Percentiles rank a stretch among this genome's conserved stretches.
Conservation (phyloP, 306 rosid genomes). For the Hippophae tibetana region DNA sequence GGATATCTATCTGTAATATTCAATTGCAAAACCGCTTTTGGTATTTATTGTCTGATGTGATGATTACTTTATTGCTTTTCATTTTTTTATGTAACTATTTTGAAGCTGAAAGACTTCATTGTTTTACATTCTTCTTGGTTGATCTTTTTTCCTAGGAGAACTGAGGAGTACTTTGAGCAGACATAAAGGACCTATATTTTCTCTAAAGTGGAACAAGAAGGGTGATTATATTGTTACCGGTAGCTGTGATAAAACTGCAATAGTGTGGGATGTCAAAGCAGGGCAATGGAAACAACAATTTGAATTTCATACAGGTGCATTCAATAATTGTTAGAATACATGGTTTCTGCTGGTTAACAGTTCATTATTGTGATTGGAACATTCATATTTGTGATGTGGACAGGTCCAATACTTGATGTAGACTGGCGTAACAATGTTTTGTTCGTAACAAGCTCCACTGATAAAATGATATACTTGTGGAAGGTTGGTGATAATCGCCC, state of each 20-base stretch:
- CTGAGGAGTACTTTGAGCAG: constrained; percentile 64
- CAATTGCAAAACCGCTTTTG: too few relatives aligned
- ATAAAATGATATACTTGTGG: constrained; percentile 76
- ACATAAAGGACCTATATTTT: constrained; percentile 89
- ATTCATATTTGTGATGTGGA: constrained; percentile 6
- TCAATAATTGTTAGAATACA: neutral
- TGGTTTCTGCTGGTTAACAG: too few relatives aligned
- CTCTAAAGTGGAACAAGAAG: constrained; percentile 91
- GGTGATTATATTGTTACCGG: constrained; percentile 95
- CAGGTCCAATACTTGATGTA: constrained; percentile 96
- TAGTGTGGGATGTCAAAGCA: constrained; percentile 90
- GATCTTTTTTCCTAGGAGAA: constrained; percentile 48
- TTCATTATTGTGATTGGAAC: constrained; percentile 17
- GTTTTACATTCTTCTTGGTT: constrained; percentile 9
- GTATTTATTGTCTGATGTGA: too few relatives aligned
- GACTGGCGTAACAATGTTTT: constrained; percentile 89
- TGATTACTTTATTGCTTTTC: too few relatives aligned
- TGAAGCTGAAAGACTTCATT: neutral
- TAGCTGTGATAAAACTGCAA: constrained; percentile 89
- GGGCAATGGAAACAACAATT: constrained; percentile 88
- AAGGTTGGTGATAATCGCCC: constrained; percentile 81
- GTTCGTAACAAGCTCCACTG: constrained; percentile 85
- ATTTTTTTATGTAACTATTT: neutral
- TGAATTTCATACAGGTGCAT: constrained; percentile 78
- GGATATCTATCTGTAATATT: too few relatives aligned